Conservation (phyloP, 164 flowering plant species). For the Sextonia rubra region DNA sequence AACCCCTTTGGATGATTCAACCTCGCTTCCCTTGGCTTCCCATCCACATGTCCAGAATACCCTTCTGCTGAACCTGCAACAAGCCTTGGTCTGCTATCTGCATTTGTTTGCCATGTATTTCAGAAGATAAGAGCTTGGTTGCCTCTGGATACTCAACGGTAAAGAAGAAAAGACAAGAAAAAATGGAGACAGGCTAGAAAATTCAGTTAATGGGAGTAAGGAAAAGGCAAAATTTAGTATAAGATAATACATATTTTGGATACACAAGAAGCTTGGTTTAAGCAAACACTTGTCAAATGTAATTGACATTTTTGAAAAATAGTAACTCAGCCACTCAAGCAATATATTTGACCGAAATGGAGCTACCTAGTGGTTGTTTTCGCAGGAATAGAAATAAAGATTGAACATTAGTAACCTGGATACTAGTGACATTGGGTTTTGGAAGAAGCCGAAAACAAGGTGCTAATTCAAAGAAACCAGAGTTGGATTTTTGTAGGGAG, state of each 20-base stretch:
- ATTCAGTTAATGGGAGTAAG: neutral
- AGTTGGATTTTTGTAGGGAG: neutral
- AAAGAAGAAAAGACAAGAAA: neutral
- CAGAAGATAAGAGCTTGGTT: neutral
- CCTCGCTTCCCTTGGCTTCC: slow-evolving; percentile 73
- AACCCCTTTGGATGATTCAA: slow-evolving; percentile 89
- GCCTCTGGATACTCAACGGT: neutral
- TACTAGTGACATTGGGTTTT: neutral
- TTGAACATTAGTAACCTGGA: neutral
- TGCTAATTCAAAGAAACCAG: neutral
- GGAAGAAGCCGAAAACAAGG: neutral
- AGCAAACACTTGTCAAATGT: no score
- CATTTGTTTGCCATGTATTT: slow-evolving; percentile 7
- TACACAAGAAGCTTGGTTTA: neutral
- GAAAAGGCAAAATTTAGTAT: neutral
- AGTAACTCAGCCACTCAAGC: neutral
- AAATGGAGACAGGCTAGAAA: neutral
- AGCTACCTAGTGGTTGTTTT: neutral
- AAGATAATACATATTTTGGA: neutral
- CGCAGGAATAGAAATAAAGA: neutral
- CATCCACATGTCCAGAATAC: slow-evolving; percentile 89
- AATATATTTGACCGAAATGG: neutral
- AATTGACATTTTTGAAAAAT: neutral
- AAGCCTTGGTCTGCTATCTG: slow-evolving; percentile 87
- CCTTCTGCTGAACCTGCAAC: slow-evolving; percentile 92